Conservation (phyloP, 495 filamentous ascomycete species). For the Xylaria longipes region DNA sequence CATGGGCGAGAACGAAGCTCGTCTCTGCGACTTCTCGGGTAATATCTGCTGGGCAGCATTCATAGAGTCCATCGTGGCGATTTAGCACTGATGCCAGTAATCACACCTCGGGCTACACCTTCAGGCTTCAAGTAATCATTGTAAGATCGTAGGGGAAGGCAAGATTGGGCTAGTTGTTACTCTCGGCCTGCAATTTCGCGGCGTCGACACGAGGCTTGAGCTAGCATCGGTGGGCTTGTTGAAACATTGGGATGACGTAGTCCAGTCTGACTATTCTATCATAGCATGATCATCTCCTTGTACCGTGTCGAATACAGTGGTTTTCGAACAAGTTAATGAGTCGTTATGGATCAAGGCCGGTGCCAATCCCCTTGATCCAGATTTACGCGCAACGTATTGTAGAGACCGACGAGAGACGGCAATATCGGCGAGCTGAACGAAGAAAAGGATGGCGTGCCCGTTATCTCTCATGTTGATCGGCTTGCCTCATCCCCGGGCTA, state of each 20-base stretch:
- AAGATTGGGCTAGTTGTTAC: neutral
- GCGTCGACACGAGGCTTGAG: conserved; percentile 1
- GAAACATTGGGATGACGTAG: conserved; percentile 12
- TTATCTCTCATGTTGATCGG: conserved; percentile 18
- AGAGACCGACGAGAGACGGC: conserved; percentile 2
- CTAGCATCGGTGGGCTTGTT: conserved; percentile 11
- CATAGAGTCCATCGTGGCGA: conserved; percentile 33
- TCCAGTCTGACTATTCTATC: neutral
- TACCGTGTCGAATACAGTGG: neutral
- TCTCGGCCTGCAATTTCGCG: neutral
- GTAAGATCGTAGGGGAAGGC: neutral
- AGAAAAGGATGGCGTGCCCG: conserved; percentile 15
- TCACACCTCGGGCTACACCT: neutral
- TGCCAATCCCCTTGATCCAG: neutral
- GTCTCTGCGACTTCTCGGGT: conserved; percentile 31
- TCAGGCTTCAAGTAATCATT: conserved; percentile 14
- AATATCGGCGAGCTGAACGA: conserved; percentile 4
- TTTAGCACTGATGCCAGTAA: neutral
- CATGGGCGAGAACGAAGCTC: conserved; percentile 36
- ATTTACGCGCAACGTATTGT: neutral
- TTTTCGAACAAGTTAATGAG: neutral
- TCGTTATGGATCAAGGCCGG: neutral
- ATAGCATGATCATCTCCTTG: neutral
- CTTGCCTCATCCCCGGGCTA: conserved; percentile 4
- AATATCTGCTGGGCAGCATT: conserved; percentile 27